A percentile compares a stretch with the other conserved stretches of the same genome.
Evolutionary conservation across 148 eudicot genomes (phyloP).

Genomic region (Salicornia ramosissima): DNA sequence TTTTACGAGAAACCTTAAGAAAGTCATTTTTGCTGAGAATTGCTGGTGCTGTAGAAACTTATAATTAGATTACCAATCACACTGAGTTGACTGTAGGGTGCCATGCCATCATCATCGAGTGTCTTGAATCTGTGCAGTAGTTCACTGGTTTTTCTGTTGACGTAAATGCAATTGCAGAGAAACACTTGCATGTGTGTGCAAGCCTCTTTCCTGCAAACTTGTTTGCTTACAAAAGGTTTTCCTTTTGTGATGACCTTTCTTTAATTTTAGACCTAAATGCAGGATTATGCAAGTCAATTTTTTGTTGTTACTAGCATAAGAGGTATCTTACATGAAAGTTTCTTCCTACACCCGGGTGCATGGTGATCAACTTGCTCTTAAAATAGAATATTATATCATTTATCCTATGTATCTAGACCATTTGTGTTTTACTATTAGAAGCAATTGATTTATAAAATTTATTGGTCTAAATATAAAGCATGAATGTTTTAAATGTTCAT

Average conservation of each 20-base stretch:
- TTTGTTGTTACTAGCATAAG: background rate
- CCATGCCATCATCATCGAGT: background rate
- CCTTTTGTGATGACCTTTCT: background rate
- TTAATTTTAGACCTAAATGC: no score
- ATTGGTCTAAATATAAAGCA: no score
- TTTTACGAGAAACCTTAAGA: background rate
- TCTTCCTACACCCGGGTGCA: no score
- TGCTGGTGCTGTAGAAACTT: background rate
- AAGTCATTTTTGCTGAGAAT: background rate
- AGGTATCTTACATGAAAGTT: no score
- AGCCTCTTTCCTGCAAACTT: background rate
- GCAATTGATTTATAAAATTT: no score
- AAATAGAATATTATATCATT: no score
- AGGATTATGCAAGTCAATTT: background rate
- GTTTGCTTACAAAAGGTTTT: background rate
- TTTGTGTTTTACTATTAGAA: no score
- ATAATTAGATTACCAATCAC: background rate
- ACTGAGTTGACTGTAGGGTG: slow-evolving; percentile 9
- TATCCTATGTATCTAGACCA: no score
- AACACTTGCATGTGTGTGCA: background rate
- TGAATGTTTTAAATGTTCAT: no score
- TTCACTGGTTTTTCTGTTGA: background rate
- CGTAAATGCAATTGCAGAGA: background rate
- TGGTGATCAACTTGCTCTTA: no score
- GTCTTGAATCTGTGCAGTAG: background rate